Base-by-base conservation (phyloP, 441 rosid species). In the Mallotus repandus region DNA sequence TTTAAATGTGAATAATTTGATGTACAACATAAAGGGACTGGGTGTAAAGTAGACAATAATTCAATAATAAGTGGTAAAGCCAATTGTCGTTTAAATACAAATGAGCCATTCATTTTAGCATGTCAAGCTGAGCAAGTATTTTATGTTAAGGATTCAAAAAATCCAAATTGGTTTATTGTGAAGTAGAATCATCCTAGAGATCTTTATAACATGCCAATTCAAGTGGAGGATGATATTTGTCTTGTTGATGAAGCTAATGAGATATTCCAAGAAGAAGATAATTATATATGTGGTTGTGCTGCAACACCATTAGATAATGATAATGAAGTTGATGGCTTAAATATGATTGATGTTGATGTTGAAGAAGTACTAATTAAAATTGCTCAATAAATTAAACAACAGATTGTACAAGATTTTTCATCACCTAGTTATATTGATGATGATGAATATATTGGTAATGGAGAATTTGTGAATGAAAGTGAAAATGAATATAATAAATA, bases 1-100 rank as follows among this genome's bases (percentile, higher is more conserved):
- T 61, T 61, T n/a, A 61, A 61, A 5, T 61, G 65, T 32, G 65
- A 61, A 12, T 29, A 45, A 45, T 61, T 61, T 32, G 65, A 61
- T 61, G 65, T 61, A 19, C 46, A 32, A n/a, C 29, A 59, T 25
- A 11, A 1, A 59, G 63, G 63, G 14, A 59, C 29, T 59, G 41
- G 63, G 2, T 59, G 22, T 59, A 59, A 11, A 32, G 65, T 61
- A 22, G 65, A 61, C 14, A 15, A 32, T 61, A 32, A 61, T 5
- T 35, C 38, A 35, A 35, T 35, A 35, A 35, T 4, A 2, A 35
- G 38, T 35, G 38, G 1, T 35, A 35, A 35, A 35, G 38, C 38
- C 38, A 35, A 35, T 35, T 5, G 5, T 35, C 38, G 5, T 35
- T 35, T 35, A 35, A 35, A 35, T 35, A 35, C 38, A 35, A 5